phyloP scores from a whole-genome alignment of 768 basidiomycete species.

The Phanerochaete sordida region DNA sequence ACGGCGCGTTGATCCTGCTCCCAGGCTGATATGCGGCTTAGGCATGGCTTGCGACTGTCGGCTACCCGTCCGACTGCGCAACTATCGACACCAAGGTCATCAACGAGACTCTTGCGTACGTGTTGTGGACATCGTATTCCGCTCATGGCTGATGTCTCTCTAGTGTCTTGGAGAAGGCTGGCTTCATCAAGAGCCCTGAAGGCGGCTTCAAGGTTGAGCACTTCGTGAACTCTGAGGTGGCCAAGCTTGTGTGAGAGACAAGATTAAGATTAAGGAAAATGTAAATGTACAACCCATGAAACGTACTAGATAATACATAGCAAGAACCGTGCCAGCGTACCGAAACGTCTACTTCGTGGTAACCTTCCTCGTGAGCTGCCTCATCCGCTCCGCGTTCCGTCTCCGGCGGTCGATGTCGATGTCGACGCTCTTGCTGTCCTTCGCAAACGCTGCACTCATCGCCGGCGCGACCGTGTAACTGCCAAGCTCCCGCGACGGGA shows the following conservation, averaged over 20 bases:
- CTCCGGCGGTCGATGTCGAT: slow-evolving; percentile 70
- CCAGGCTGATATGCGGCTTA: slow-evolving; percentile 19
- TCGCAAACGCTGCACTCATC: slow-evolving; percentile 46
- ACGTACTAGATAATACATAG: neutral
- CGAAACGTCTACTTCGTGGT: slow-evolving; percentile 19
- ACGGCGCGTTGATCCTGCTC: neutral
- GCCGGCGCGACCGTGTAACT: slow-evolving; percentile 80
- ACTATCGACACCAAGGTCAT: slow-evolving; percentile 65
- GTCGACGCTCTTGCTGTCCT: slow-evolving; percentile 59
- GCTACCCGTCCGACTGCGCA: slow-evolving; percentile 65
- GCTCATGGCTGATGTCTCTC: neutral
- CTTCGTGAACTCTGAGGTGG: slow-evolving; percentile 59
- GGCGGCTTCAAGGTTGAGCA: slow-evolving; percentile 50
- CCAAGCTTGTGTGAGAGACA: slow-evolving; percentile 38
- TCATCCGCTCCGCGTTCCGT: slow-evolving; percentile 71
- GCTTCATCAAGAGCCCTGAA: slow-evolving; percentile 58
- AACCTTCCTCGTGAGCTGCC: slow-evolving; percentile 53
- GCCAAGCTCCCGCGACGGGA: slow-evolving; percentile 72
- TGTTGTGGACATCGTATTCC: neutral
- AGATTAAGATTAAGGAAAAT: neutral
- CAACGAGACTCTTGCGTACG: slow-evolving; percentile 65
- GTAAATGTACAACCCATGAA: slow-evolving; percentile 4
- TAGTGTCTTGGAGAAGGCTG: slow-evolving; percentile 74
- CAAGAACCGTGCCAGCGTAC: neutral
- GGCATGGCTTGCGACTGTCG: slow-evolving; percentile 83